phyloP scores from a whole-genome alignment of 2,329 filamentous ascomycete genomes.

The Penicillium hordei region DNA sequence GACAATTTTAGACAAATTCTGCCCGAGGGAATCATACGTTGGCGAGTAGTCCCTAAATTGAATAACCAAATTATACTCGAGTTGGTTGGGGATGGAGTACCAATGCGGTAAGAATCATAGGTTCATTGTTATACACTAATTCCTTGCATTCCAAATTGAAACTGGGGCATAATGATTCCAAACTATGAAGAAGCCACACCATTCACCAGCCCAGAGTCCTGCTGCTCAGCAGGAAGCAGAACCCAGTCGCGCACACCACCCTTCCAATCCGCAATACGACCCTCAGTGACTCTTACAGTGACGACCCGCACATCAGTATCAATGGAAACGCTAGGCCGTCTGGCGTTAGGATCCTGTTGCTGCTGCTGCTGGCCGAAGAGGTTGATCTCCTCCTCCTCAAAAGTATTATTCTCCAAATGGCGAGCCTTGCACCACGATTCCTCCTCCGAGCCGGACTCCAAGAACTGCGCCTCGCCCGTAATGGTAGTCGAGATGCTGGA shows the following conservation, averaged over 20 bases:
- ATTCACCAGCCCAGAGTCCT: conserved; percentile 30
- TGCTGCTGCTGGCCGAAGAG: conserved; percentile 43
- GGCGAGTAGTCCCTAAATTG: no score
- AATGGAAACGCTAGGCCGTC: conserved; percentile 61
- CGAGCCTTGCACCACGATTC: conserved; percentile 79
- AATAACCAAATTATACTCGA: not conserved
- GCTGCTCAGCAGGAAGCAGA: conserved; percentile 37
- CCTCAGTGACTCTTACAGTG: conserved; percentile 78
- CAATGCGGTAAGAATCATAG: not conserved
- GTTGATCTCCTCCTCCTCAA: conserved; percentile 59
- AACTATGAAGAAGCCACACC: conserved; percentile 24
- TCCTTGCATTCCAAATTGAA: not conserved
- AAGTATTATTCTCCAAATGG: conserved; percentile 91
- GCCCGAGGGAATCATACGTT: not conserved
- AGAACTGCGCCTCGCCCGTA: conserved; percentile 77
- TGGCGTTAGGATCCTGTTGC: conserved; percentile 29
- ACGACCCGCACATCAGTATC: conserved; percentile 80
- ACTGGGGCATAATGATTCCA: not conserved
- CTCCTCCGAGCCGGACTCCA: conserved; percentile 72
- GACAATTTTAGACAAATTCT: not conserved
- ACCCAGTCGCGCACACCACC: conserved; percentile 83
- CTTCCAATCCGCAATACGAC: conserved; percentile 91
- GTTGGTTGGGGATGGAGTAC: not conserved
- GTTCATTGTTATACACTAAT: not conserved
- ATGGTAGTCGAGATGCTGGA: conserved; percentile 91